phyloP scores from a whole-genome alignment of 2,329 filamentous ascomycete species.

The Eutypa lata region DNA sequence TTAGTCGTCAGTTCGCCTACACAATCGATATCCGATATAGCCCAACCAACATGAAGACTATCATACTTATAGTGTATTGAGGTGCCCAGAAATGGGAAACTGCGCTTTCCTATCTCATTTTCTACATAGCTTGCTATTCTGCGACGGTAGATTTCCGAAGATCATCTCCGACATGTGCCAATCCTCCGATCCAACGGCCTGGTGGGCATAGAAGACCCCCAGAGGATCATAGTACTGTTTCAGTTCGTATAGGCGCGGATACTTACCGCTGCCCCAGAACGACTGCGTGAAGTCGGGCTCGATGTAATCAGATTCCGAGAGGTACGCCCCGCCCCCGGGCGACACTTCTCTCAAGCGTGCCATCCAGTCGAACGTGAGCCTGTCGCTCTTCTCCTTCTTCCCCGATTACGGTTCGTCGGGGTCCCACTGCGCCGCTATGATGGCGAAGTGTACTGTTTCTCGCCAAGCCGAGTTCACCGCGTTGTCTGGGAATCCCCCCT shows the following conservation, averaged over 20 bases:
- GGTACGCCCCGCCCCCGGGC: slow-evolving; percentile 17
- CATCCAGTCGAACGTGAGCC: slow-evolving; percentile 26
- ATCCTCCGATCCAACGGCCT: slow-evolving; percentile 22
- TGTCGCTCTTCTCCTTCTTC: slow-evolving; percentile 23
- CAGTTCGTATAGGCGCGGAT: slow-evolving; percentile 15
- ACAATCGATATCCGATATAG: no score
- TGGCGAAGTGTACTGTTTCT: slow-evolving; percentile 33
- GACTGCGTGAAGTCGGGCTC: slow-evolving; percentile 21
- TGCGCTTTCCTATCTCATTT: background rate
- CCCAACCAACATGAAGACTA: no score
- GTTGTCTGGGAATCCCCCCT: slow-evolving; percentile 18
- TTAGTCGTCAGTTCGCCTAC: no score
- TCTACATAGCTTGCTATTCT: slow-evolving; percentile 17
- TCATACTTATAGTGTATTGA: no score
- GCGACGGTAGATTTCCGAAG: slow-evolving; percentile 14
- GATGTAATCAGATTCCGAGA: slow-evolving; percentile 23
- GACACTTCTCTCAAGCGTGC: slow-evolving; percentile 25
- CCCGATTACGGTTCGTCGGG: slow-evolving; percentile 12
- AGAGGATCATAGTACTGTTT: slow-evolving; percentile 22
- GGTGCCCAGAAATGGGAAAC: background rate
- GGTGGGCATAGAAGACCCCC: slow-evolving; percentile 21
- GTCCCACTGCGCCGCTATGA: slow-evolving; percentile 23
- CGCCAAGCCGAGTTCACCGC: slow-evolving; percentile 42
- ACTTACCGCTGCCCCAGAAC: slow-evolving; percentile 23
- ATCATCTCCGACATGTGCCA: slow-evolving; percentile 19